Percentiles rank a stretch among this genome's conserved stretches.
phyloP scores from a whole-genome alignment of 306 rosid species.

The Fragaria nilgerrensis region DNA sequence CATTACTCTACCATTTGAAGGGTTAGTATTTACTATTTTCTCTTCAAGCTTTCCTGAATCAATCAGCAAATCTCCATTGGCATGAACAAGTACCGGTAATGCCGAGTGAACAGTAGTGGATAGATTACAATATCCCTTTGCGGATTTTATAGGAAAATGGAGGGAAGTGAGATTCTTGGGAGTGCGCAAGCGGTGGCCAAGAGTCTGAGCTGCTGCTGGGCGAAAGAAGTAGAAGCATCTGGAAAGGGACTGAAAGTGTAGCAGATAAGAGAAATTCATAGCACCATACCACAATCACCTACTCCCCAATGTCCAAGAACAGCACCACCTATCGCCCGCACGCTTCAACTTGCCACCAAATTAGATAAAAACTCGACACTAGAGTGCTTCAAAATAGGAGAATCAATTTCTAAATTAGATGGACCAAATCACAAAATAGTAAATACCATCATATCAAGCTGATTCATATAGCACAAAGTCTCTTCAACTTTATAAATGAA shows the following conservation, averaged over 20 bases:
- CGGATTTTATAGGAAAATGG: conserved; percentile 20
- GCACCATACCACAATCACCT: neutral
- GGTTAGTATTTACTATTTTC: conserved; percentile 14
- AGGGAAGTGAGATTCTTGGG: conserved; percentile 21
- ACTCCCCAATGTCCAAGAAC: neutral
- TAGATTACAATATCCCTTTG: conserved; percentile 53
- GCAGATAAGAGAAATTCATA: conserved; percentile 20
- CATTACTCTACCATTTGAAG: conserved; percentile 79
- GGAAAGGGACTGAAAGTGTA: conserved; percentile 34
- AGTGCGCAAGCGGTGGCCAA: conserved; percentile 8
- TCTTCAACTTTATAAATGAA: neutral
- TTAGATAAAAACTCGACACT: no score
- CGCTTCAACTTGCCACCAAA: neutral
- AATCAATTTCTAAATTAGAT: no score
- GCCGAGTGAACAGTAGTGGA: conserved; percentile 28
- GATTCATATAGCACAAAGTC: neutral
- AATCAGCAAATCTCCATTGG: conserved; percentile 24
- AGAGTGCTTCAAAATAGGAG: no score
- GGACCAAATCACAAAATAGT: neutral
- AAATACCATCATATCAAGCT: neutral
- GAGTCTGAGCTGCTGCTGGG: conserved; percentile 11
- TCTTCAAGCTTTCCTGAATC: conserved; percentile 35
- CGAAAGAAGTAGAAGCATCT: conserved; percentile 31
- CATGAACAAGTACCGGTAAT: conserved; percentile 32
- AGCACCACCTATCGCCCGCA: neutral